Percentiles rank a stretch among this genome's conserved stretches.
phyloP scores from a whole-genome alignment of 2,329 filamentous ascomycete genomes.

The Trichoderma atrobrunneum region DNA sequence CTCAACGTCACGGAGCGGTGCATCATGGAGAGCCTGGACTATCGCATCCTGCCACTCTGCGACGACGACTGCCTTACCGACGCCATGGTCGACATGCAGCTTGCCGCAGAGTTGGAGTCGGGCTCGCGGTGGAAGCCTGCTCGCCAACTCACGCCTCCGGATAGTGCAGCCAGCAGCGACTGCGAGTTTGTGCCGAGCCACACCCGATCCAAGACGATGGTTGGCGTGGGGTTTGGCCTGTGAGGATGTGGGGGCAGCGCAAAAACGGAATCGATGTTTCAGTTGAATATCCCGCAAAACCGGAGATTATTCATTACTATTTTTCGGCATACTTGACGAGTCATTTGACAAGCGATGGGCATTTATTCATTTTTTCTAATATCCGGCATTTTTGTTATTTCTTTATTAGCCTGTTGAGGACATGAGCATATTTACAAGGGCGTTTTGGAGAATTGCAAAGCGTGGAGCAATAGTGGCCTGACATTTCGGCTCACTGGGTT shows the following conservation, averaged over 20 bases:
- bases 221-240: conserved; percentile 20
- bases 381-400: neutral
- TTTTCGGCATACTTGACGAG: neutral
- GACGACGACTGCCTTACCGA: conserved; percentile 55
- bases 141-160: conserved; percentile 31
- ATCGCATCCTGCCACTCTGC: conserved; percentile 61
- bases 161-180: conserved; percentile 30
- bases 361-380: neutral
- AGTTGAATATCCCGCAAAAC: neutral
- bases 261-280: neutral
- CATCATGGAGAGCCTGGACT: conserved; percentile 63
- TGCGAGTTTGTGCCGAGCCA: conserved; percentile 33
- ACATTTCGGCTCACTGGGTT: neutral
- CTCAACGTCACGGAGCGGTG: conserved; percentile 62
- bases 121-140: conserved; percentile 10
- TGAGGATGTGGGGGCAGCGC: neutral
- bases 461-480: neutral
- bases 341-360: conserved; percentile 13
- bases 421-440: conserved; percentile 12
- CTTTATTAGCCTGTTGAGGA: conserved; percentile 5
- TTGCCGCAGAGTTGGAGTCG: conserved; percentile 43
- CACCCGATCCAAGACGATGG: conserved; percentile 37
- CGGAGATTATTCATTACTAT: neutral
- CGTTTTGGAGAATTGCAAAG: conserved; percentile 11
- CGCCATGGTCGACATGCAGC: conserved; percentile 62